Conservation (phyloP, 2,329 filamentous ascomycete genomes). For the Fusarium nygamai region DNA sequence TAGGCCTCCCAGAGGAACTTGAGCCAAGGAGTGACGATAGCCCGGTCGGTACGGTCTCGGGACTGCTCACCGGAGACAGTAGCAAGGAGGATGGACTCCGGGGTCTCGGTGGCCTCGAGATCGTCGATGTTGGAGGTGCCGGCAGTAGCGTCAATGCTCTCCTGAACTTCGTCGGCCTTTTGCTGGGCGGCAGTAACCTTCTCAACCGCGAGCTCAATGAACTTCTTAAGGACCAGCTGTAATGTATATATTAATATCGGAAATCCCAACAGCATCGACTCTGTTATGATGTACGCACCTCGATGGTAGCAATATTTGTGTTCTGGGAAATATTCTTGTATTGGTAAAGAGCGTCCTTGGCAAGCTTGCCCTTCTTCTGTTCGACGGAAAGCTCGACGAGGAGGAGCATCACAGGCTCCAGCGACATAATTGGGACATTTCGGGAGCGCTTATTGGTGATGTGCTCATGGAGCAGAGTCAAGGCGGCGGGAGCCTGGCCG, state of each 20-base stretch:
- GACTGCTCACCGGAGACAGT: conserved; percentile 99
- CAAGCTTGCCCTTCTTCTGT: conserved; percentile 96
- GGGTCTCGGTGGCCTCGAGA: conserved; percentile 95
- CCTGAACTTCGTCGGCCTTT: conserved; percentile 96
- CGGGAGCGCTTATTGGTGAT: conserved; percentile 98
- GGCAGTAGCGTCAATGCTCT: conserved; percentile 77
- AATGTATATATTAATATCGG: conserved; percentile 32
- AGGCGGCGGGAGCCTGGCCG: conserved; percentile 88
- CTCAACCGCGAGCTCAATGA: conserved; percentile 95
- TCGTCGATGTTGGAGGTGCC: conserved; percentile 83
- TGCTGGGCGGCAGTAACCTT: conserved; percentile 96
- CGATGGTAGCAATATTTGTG: conserved; percentile 97
- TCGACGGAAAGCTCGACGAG: conserved; percentile 97
- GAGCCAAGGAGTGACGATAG: conserved; percentile 98
- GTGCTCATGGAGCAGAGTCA: conserved; percentile 98
- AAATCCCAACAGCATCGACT: conserved; percentile 9
- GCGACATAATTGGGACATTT: conserved; percentile 93
- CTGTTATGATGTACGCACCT: conserved; percentile 64
- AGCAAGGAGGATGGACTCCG: conserved; percentile 96
- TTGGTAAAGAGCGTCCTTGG: conserved; percentile 98
- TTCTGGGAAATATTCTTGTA: conserved; percentile 99
- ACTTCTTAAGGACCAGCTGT: conserved; percentile 91
- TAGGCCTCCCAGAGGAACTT: conserved; percentile 99
- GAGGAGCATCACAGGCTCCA: conserved; percentile 98
- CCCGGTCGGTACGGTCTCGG: conserved; percentile 94